Base-by-base conservation (phyloP, 2,329 filamentous ascomycete genomes). In the Cercospora sojina region DNA sequence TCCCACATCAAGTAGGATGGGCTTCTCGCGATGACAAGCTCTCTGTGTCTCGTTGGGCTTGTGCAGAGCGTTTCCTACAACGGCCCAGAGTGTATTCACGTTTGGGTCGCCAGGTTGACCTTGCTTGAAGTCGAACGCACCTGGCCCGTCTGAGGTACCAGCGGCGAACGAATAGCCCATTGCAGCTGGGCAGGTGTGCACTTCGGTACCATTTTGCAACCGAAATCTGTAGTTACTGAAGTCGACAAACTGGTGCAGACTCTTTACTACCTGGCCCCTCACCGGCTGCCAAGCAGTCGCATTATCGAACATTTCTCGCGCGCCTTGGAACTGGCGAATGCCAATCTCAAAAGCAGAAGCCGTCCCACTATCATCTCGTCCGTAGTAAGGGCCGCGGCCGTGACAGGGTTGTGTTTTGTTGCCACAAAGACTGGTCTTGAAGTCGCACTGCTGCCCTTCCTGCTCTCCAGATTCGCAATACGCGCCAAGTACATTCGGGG, bases 81-180 rank as follows among this genome's bases (percentile, higher is more conserved):
- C 81, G 25, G 83, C 82, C 94, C 94, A 97, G 3, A 97, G 80
- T 0, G 92, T 92, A 70, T 91, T 93, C 23, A 85, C 86, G 47
- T 89, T 85, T 0, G 92, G 89, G n/a, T 86, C 83, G 32, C 88
- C 89, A 0, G 89, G 89, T 70, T 91, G 86, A 70, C 93, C 93
- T 76, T 98, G 94, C 1, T 91, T 95, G 77, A 98, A 97, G 79
- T 98, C 94, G 74, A 97, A 96, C 0, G 88, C 88, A 0, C 94
- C 94, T 0, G 94, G 93, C 5, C 94, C 92, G 77, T 98, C 94
- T 0, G 92, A 91, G 0, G 94, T 98, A 10, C 94, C 94, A 0
- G 91, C 94, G 0, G 94, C 94, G 76, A 98, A 98, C 0, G 91
- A 93, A 76, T 95, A 96, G 5, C 94, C 94, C 67, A 98, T 81